phyloP scores from a whole-genome alignment of 352 stramenopile genomes.

The Blastocystis sp. region DNA sequence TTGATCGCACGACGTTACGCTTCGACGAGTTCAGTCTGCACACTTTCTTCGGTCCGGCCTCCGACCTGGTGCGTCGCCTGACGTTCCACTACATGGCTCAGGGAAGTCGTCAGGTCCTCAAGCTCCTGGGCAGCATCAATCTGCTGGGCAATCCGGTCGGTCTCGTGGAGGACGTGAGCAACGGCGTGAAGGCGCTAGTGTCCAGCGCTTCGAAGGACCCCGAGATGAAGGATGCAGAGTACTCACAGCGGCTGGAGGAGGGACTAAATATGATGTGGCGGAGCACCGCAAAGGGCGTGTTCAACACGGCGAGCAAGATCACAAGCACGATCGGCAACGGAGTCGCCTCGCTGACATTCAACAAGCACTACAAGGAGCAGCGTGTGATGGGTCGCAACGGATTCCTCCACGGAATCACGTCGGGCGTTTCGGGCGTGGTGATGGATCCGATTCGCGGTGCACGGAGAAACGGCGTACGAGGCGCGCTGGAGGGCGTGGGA shows the following conservation, averaged over 20 bases:
- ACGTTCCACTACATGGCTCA: slow-evolving; percentile 44
- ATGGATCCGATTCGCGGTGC: slow-evolving; percentile 75
- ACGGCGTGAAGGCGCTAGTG: slow-evolving; percentile 77
- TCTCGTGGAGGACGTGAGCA: slow-evolving; percentile 73
- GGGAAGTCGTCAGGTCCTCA: slow-evolving; percentile 59
- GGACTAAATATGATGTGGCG: slow-evolving; percentile 76
- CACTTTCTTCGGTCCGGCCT: slow-evolving; percentile 17
- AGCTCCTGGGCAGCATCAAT: slow-evolving; percentile 64
- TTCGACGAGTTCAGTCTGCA: slow-evolving; percentile 38
- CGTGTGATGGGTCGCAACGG: slow-evolving; percentile 76
- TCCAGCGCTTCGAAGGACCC: slow-evolving; percentile 76
- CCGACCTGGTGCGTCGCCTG: background rate
- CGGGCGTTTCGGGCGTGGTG: slow-evolving; percentile 77
- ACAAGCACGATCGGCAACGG: slow-evolving; percentile 78
- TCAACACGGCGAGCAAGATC: slow-evolving; percentile 81
- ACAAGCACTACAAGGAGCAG: slow-evolving; percentile 74
- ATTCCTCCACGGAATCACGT: slow-evolving; percentile 76
- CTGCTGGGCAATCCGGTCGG: slow-evolving; percentile 78
- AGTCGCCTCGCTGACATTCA: slow-evolving; percentile 75
- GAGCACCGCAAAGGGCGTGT: slow-evolving; percentile 77
- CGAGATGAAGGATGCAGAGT: slow-evolving; percentile 73
- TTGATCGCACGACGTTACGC: slow-evolving; percentile 50
- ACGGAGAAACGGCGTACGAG: slow-evolving; percentile 72
- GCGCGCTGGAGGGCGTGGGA: slow-evolving; percentile 65
- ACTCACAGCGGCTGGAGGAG: slow-evolving; percentile 73